Conservation (phyloP, 768 basidiomycete species). For the Leccinellum albellum region DNA sequence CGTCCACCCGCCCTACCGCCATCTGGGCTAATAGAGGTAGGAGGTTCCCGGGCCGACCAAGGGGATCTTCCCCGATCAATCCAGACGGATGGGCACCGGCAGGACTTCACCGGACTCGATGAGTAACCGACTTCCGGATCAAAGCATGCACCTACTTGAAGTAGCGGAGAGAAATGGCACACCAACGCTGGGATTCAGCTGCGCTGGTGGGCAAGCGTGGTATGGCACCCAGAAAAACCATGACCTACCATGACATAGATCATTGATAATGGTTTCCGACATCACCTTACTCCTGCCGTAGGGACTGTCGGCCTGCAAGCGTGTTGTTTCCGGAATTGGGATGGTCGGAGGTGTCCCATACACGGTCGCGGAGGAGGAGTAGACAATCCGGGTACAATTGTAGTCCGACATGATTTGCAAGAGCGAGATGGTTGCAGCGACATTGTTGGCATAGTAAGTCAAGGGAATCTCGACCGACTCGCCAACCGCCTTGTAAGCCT, state of each 20-base stretch:
- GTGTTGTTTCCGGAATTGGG: slow-evolving; percentile 91
- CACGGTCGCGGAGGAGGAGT: slow-evolving; percentile 97
- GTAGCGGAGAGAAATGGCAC: slow-evolving; percentile 85
- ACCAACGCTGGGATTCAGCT: slow-evolving; percentile 73
- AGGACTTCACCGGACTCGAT: slow-evolving; percentile 51
- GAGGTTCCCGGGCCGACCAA: slow-evolving; percentile 91
- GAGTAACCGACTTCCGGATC: background rate
- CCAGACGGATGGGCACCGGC: slow-evolving; percentile 99
- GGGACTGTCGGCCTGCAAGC: slow-evolving; percentile 82
- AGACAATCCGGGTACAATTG: slow-evolving; percentile 84
- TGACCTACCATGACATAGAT: slow-evolving; percentile 71
- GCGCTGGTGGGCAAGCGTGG: slow-evolving; percentile 11
- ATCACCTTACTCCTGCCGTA: slow-evolving; percentile 98
- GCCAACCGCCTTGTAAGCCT: slow-evolving; percentile 98
- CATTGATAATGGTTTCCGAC: slow-evolving; percentile 85
- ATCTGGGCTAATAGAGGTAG: slow-evolving; percentile 92
- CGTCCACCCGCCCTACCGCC: slow-evolving; percentile 83
- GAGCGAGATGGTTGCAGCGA: slow-evolving; percentile 80
- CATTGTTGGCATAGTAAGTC: slow-evolving; percentile 93
- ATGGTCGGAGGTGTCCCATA: slow-evolving; percentile 91
- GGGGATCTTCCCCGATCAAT: slow-evolving; percentile 92
- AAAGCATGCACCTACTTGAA: slow-evolving; percentile 75
- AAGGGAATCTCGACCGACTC: slow-evolving; percentile 93
- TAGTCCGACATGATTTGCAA: slow-evolving; percentile 84
- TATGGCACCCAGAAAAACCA: background rate